Evolutionary conservation across 1,284 basidiomycete genomes (phyloP).

Genomic region (Exobasidium cylindrosporum): DNA sequence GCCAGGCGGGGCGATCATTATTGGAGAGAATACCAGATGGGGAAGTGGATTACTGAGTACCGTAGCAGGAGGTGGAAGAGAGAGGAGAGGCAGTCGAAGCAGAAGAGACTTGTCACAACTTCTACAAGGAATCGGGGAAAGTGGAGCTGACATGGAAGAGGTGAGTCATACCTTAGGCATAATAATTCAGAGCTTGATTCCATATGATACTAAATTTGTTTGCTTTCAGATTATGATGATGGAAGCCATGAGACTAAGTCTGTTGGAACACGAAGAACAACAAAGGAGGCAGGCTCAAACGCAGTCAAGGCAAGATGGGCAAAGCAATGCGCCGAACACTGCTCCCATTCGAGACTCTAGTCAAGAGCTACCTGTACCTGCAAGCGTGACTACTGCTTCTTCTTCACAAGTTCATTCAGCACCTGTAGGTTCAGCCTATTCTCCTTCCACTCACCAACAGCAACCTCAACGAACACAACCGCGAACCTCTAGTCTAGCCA

Average conservation of each 20-base stretch:
- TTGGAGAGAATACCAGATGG: conserved; percentile 40
- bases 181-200: neutral
- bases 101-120: conserved; percentile 81
- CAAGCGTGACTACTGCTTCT: conserved; percentile 4
- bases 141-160: conserved; percentile 79
- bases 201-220: too few species aligned
- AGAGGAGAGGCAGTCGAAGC: conserved; percentile 84
- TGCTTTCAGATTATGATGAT: conserved; percentile 88
- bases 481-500: neutral
- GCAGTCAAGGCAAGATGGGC: conserved; percentile 19
- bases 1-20: conserved; percentile 52
- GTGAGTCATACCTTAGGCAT: conserved; percentile 60
- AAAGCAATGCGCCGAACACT: neutral
- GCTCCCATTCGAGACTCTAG: conserved; percentile 10
- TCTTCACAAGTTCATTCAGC: conserved; percentile 1
- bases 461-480: neutral
- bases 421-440: conserved; percentile 1
- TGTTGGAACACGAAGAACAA: conserved; percentile 75
- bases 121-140: conserved; percentile 71
- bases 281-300: conserved; percentile 54
- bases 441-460: neutral
- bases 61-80: conserved; percentile 48
- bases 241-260: conserved; percentile 95
- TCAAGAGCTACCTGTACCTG: neutral
- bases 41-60: conserved; percentile 16